Conservation (phyloP, 2,329 filamentous ascomycete species). For the Mariannaea elegans region DNA sequence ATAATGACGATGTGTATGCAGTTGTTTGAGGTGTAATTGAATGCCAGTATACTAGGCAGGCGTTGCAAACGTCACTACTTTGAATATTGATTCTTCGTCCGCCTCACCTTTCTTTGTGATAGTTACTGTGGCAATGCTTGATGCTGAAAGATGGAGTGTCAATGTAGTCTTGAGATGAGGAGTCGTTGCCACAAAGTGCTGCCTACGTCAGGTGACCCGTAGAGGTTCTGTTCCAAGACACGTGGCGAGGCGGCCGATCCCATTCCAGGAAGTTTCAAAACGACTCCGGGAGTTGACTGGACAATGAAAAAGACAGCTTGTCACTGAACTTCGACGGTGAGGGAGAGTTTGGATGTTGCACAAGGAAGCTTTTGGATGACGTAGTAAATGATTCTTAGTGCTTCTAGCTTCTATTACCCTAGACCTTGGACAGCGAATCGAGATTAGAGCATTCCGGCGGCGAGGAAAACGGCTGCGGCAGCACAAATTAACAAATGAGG, state of each 20-base stretch:
- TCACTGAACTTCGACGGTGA: no score
- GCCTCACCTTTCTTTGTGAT: not conserved
- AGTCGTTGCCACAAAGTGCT: slow-evolving; percentile 6
- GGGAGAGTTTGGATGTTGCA: not conserved
- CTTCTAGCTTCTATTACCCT: not conserved
- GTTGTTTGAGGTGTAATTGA: not conserved
- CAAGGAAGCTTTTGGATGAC: not conserved
- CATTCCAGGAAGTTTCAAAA: slow-evolving; percentile 27
- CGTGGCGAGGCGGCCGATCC: slow-evolving; percentile 33
- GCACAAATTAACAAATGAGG: no score
- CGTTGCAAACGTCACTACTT: not conserved
- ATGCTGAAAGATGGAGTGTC: not conserved
- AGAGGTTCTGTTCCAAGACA: slow-evolving; percentile 14
- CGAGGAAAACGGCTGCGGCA: no score
- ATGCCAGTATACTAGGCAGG: not conserved
- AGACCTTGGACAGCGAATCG: not conserved
- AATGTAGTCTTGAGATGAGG: not conserved
- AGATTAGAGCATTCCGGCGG: not conserved
- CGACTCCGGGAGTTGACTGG: not conserved
- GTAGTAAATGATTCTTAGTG: not conserved
- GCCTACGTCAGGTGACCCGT: slow-evolving; percentile 27
- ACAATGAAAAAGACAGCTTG: not conserved
- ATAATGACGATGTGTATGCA: slow-evolving; percentile 48
- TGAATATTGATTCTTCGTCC: not conserved
- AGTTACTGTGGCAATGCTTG: not conserved